Base-by-base conservation (phyloP, 106 monocot species). In the Ottelia alismoides region DNA sequence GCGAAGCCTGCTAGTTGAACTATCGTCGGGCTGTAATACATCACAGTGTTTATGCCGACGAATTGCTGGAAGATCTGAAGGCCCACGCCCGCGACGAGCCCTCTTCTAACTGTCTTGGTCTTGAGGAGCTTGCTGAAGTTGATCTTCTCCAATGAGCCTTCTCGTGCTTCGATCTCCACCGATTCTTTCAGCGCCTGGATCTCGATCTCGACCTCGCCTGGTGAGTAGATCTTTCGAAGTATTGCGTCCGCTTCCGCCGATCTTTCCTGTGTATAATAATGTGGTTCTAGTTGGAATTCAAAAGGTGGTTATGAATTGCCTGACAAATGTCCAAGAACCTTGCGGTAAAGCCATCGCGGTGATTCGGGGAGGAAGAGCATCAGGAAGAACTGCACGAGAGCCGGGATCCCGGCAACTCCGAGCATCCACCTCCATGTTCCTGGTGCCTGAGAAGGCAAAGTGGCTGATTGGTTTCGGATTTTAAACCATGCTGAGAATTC, bases 361-460 rank as follows among this genome's bases (percentile, higher is more conserved):
- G 91, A 92, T 53, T 92, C 91, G 0, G 91, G 91, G 0, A 92
- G 76, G 18, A 71, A 35, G 7, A 82, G 18, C 79, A 88, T 73
- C 26, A 88, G 31, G 17, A 74, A 18, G 32, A 88, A 79, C 48
- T 88, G 88, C 20, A 79, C 7, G 2, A 88, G 11, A 25, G 88
- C 82, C 5, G 88, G 88, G 48, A 88, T 5, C 32, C 66, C 83
- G n/a, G 88, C 88, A 48, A 88, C 49, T 7, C 88, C 88, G 45
- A 88, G 88, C 85, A 92, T 81, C 85, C 85, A 92, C 52, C 91
- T 76, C 91, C 91, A 92, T 44, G 91, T 85, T 53, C 85, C 85
- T 1, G 75, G 81, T 21, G 70, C 81, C 89, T 89, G 49, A 27
- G 45, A 22, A 23, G 30, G 35, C 40, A 6, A 43, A n/a, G n/a